Evolutionary conservation across 2,329 filamentous ascomycete genomes (phyloP), one percentile per base, ranked within the genome.

Genomic region (Bipolaris sorokiniana): DNA sequence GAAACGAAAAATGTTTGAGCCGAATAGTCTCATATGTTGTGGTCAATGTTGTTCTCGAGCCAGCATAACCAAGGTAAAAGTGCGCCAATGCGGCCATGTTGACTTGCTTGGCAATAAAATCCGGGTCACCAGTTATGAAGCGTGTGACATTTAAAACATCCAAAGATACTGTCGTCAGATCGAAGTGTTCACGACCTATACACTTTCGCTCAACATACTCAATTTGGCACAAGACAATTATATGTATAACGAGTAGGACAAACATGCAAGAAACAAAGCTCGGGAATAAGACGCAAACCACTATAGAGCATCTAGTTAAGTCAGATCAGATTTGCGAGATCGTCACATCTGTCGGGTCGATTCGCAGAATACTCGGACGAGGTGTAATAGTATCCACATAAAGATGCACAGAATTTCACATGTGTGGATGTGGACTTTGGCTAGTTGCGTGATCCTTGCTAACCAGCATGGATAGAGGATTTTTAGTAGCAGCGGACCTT

Each of bases 21-120:
- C 18, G 83, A 82, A 57, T 83, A 79, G n/a, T 82, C 79, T 0
- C 80, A 81, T 0, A 63, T 62, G 0, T 54, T 28, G 54, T 59
- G 68, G 16, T 56, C 51, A 41, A 68, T 68, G 49, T 65, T 51
- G 42, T 68, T 64, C 13, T 65, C 62, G 3, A 67, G 56, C 65
- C 62, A 63, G 33, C 73, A 36, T 70, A 69, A 9, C 72, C 71
- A 0, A 79, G 62, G 2, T 73, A 75, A 16, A 64, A 67, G 56
- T 72, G 77, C 5, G 70, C 72, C 4, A 78, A 69, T 16, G 70
- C 63, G 1, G 73, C 67, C 3, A 76, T 52, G 36, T 67, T 77
- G 9, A 79, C 73, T 56, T 80, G 76, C 15, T 75, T 76, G 34
- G 72, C 74, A 2, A 76, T 74, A 26, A 59, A 49, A 18, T 79